Evolutionary conservation across 2,329 filamentous ascomycete species (phyloP).

Genomic region (Verticillium klebahnii): DNA sequence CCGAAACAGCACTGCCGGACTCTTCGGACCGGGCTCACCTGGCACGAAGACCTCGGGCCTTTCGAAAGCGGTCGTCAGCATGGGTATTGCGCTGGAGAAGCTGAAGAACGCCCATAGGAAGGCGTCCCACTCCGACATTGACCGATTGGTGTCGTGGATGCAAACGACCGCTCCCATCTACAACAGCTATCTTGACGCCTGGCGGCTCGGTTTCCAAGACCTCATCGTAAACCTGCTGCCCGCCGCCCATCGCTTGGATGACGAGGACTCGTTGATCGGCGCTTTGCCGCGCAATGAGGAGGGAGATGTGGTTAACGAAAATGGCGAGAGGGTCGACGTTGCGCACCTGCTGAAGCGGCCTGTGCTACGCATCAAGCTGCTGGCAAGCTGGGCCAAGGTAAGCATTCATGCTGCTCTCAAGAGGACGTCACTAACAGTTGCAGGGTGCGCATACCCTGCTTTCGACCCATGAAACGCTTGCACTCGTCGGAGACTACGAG

Average conservation of each 20-base stretch:
- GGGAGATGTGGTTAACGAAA: conserved; percentile 63
- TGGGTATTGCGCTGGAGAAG: conserved; percentile 86
- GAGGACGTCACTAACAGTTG: conserved; percentile 1
- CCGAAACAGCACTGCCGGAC: conserved; percentile 56
- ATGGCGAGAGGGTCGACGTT: conserved; percentile 90
- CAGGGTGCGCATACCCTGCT: conserved; percentile 53
- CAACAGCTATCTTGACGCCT: conserved; percentile 77
- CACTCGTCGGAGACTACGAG: conserved; percentile 53
- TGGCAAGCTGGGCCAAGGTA: conserved; percentile 78
- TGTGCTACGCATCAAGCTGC: conserved; percentile 79
- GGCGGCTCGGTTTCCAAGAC: conserved; percentile 92
- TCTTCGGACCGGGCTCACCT: conserved; percentile 58
- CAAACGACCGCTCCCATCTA: conserved; percentile 75
- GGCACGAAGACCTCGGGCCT: conserved; percentile 54
- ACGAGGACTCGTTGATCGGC: conserved; percentile 55
- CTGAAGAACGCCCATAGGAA: conserved; percentile 75
- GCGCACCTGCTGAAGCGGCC: conserved; percentile 89
- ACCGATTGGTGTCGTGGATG: conserved; percentile 75
- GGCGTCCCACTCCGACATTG: conserved; percentile 69
- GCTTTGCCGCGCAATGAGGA: conserved; percentile 58
- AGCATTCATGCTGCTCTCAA: conserved; percentile 3
- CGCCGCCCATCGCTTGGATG: conserved; percentile 45
- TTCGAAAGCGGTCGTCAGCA: conserved; percentile 85
- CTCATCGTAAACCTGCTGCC: conserved; percentile 90
- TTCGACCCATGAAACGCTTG: conserved; percentile 40